Conservation (phyloP, 768 basidiomycete genomes). For the Russula earlei region DNA sequence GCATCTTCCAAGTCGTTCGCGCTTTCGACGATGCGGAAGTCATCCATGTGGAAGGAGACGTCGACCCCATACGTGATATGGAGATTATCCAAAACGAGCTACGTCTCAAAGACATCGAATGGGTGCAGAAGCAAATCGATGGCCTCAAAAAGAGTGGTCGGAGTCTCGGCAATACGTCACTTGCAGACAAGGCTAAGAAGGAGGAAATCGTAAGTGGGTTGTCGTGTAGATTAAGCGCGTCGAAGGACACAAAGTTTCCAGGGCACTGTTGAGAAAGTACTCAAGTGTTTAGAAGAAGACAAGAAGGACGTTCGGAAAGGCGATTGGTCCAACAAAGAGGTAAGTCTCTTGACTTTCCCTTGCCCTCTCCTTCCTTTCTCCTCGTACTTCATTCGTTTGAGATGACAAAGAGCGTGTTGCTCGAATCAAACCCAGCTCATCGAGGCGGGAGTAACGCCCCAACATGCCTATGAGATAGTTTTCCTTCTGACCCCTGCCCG, state of each 20-base stretch:
- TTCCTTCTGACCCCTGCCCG: constrained; percentile 14
- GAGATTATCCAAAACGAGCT: constrained; percentile 93
- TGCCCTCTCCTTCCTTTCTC: background rate
- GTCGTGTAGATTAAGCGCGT: background rate
- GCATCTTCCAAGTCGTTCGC: constrained; percentile 97
- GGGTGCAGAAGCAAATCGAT: constrained; percentile 90
- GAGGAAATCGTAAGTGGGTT: constrained; percentile 73
- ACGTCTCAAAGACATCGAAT: constrained; percentile 94
- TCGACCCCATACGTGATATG: constrained; percentile 94
- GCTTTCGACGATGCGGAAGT: constrained; percentile 99
- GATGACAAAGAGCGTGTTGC: constrained; percentile 78
- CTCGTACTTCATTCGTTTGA: constrained; percentile 13
- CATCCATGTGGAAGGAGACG: constrained; percentile 97
- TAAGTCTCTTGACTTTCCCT: constrained; percentile 28
- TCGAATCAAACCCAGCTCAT: constrained; percentile 91
- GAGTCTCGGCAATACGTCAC: constrained; percentile 58
- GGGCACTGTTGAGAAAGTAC: constrained; percentile 81
- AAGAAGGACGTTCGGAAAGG: constrained; percentile 86
- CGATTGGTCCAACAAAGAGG: constrained; percentile 97
- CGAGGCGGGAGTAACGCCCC: constrained; percentile 92
- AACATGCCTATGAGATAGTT: constrained; percentile 54
- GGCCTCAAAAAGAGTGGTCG: constrained; percentile 64
- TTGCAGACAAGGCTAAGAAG: constrained; percentile 93
- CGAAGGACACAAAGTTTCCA: constrained; percentile 24
- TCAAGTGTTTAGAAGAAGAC: constrained; percentile 69